These are phyloP conservation scores for Hyphopichia pseudoburtonii DNA, from an alignment of 1,139 yeast species.

Conservation along the genomic window DNA sequence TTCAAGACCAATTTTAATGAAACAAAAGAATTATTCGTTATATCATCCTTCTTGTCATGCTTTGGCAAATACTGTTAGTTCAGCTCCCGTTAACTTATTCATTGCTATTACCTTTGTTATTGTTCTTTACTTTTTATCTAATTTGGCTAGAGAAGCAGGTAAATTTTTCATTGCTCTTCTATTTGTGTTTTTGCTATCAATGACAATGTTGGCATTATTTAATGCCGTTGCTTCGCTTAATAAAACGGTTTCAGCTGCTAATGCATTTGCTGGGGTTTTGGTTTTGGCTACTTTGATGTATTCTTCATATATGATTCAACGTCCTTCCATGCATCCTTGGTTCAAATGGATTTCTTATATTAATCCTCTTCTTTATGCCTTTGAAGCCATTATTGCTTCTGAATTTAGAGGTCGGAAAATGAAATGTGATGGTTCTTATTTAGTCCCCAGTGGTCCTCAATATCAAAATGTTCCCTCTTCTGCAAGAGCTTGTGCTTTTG, in stretches of 20 bases:
- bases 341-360: slow-evolving; percentile 60
- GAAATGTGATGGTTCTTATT: slow-evolving; percentile 45
- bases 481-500: slow-evolving; percentile 47
- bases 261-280: slow-evolving; percentile 59
- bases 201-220: slow-evolving; percentile 59
- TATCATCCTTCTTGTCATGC: slow-evolving; percentile 72
- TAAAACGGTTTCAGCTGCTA: slow-evolving; percentile 55
- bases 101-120: slow-evolving; percentile 47
- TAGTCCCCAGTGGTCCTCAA: slow-evolving; percentile 52
- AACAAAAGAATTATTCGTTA: slow-evolving; percentile 62
- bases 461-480: slow-evolving; percentile 18
- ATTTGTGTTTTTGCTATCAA: slow-evolving; percentile 39
- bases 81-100: slow-evolving; percentile 53
- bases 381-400: slow-evolving; percentile 56
- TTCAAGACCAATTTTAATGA: slow-evolving; percentile 57
- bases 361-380: slow-evolving; percentile 58
- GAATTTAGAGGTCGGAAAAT: slow-evolving; percentile 46
- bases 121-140: slow-evolving; percentile 57
- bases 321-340: slow-evolving; percentile 62
- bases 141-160: slow-evolving; percentile 57
- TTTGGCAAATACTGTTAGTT: slow-evolving; percentile 55
- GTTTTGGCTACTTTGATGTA: slow-evolving; percentile 54
- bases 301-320: slow-evolving; percentile 60
- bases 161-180: slow-evolving; percentile 57
- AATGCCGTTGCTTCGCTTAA: slow-evolving; percentile 59